A percentile compares a stretch with the other conserved stretches of the same genome.
Evolutionary conservation across 139 green algal genomes (phyloP).

Genomic region (Dunaliella primolecta): DNA sequence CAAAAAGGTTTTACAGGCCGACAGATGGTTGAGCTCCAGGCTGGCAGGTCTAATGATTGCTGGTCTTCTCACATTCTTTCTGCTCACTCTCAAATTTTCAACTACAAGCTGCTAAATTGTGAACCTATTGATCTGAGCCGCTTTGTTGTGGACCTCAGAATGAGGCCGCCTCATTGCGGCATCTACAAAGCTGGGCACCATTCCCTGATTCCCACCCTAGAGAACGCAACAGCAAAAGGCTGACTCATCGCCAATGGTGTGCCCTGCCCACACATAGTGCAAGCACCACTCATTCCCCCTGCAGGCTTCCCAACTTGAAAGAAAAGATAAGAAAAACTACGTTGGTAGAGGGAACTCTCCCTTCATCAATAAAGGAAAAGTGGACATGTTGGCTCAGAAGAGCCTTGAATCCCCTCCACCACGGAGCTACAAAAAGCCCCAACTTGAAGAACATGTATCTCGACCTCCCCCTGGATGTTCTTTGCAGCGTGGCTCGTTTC

Average conservation of each 20-base stretch:
- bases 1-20: background rate
- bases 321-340: too few species aligned
- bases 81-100: background rate
- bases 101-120: background rate
- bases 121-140: background rate
- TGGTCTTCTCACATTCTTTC: background rate
- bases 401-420: too few species aligned
- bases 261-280: background rate
- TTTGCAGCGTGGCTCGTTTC: background rate
- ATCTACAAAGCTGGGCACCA: background rate
- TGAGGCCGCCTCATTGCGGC: too few species aligned
- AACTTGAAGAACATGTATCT: too few species aligned
- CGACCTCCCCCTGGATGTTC: background rate
- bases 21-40: background rate
- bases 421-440: too few species aligned
- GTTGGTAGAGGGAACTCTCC: too few species aligned
- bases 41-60: background rate
- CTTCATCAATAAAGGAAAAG: too few species aligned
- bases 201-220: background rate
- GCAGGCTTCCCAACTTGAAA: background rate
- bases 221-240: background rate
- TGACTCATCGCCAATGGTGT: background rate
- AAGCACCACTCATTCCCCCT: background rate
- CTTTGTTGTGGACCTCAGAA: background rate
- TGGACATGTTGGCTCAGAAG: too few species aligned